These are phyloP conservation scores for Rhizopogon vesiculosus DNA, from an alignment of 768 basidiomycete species.

Conservation along the genomic window DNA sequence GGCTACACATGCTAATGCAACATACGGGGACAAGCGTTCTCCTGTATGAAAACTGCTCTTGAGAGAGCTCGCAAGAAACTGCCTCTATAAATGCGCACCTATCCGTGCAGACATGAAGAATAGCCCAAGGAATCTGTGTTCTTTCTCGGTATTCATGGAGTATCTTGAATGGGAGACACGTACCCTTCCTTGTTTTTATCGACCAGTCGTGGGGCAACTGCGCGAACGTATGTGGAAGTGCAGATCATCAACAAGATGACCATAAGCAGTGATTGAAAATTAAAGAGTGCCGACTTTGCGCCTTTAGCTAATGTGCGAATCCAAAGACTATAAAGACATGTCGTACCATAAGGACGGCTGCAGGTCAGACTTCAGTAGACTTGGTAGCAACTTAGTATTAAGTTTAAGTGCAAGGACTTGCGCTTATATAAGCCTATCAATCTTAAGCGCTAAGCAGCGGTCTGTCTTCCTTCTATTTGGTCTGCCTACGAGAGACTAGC, in stretches of 20 bases:
- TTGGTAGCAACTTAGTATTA: too few relatives aligned
- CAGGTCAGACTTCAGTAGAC: too few relatives aligned
- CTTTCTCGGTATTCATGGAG: slow-evolving; percentile 2
- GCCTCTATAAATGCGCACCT: slow-evolving; percentile 47
- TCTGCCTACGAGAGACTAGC: too few relatives aligned
- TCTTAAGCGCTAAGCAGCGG: too few relatives aligned
- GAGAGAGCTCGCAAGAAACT: neutral
- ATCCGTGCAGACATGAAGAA: slow-evolving; percentile 96
- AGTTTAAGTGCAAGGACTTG: too few relatives aligned
- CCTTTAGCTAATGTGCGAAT: neutral
- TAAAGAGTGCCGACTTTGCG: slow-evolving; percentile 87
- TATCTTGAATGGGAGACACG: slow-evolving; percentile 14
- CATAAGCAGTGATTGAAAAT: slow-evolving; percentile 95
- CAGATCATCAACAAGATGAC: slow-evolving; percentile 93
- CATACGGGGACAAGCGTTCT: slow-evolving; percentile 94
- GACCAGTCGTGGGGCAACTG: slow-evolving; percentile 83
- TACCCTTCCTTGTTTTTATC: slow-evolving; percentile 96
- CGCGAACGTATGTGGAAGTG: slow-evolving; percentile 94
- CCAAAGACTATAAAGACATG: too few relatives aligned
- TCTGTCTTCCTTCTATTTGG: too few relatives aligned
- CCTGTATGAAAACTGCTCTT: slow-evolving; percentile 41
- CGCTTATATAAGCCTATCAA: too few relatives aligned
- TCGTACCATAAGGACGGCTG: neutral
- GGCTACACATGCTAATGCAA: slow-evolving; percentile 84
- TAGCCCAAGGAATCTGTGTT: slow-evolving; percentile 75